Evolutionary conservation across 2,329 filamentous ascomycete species (phyloP).

Genomic region (Sclerotinia minor): DNA sequence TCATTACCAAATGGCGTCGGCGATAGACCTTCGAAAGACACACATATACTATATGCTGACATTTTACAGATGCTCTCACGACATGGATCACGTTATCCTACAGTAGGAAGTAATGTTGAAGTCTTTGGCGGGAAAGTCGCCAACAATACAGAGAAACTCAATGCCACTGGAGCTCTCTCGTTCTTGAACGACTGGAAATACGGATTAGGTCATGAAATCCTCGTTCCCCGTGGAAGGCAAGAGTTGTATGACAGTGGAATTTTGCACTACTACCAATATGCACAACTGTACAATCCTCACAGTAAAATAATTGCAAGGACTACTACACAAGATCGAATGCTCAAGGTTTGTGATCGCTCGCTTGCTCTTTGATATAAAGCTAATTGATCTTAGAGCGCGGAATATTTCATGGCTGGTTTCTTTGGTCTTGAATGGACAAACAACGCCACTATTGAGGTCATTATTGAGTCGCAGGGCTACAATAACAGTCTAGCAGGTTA

Average conservation of each 20-base stretch:
- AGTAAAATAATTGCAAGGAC: slow-evolving; percentile 73
- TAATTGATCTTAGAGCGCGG: slow-evolving; percentile 48
- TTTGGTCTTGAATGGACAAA: slow-evolving; percentile 73
- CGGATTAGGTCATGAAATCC: slow-evolving; percentile 66
- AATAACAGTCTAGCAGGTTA: slow-evolving; percentile 73
- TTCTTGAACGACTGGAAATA: slow-evolving; percentile 72
- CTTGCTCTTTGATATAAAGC: background rate
- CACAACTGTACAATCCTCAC: slow-evolving; percentile 65
- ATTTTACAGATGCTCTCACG: slow-evolving; percentile 65
- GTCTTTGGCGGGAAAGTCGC: slow-evolving; percentile 58
- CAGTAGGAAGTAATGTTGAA: slow-evolving; percentile 56
- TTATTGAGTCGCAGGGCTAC: slow-evolving; percentile 62
- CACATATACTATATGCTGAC: slow-evolving; percentile 29
- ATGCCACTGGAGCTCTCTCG: slow-evolving; percentile 57
- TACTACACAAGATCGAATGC: slow-evolving; percentile 76
- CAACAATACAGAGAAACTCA: slow-evolving; percentile 54
- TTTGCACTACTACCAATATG: slow-evolving; percentile 62
- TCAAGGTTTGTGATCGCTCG: slow-evolving; percentile 52
- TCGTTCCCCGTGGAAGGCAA: slow-evolving; percentile 71
- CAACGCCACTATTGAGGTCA: slow-evolving; percentile 70
- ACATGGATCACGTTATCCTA: slow-evolving; percentile 74
- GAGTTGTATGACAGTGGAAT: slow-evolving; percentile 72
- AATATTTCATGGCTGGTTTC: slow-evolving; percentile 78
- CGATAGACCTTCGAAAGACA: background rate
- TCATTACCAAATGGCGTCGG: too few relatives aligned